Conservation (phyloP, 1,139 yeast genomes). For the Candida glucosophila region DNA sequence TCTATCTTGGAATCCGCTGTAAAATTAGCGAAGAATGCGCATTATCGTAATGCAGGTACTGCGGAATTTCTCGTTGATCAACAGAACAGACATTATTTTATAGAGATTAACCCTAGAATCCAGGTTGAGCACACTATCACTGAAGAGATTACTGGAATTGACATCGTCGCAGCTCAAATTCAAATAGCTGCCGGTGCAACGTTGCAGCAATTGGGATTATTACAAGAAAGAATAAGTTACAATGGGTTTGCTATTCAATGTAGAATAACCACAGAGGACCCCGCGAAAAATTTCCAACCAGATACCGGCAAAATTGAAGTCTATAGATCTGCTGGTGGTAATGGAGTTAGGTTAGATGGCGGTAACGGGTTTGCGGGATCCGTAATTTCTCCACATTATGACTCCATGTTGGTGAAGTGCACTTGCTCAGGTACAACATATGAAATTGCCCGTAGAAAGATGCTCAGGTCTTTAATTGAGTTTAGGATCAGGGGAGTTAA, state of each 20-base stretch:
- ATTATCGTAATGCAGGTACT: slow-evolving; percentile 96
- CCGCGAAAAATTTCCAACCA: slow-evolving; percentile 93
- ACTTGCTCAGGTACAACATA: slow-evolving; percentile 93
- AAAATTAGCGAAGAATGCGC: slow-evolving; percentile 76
- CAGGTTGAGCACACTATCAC: slow-evolving; percentile 99
- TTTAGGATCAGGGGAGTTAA: slow-evolving; percentile 98
- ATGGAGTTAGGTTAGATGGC: slow-evolving; percentile 97
- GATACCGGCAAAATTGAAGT: slow-evolving; percentile 98
- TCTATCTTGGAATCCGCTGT: slow-evolving; percentile 93
- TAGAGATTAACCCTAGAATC: slow-evolving; percentile 97
- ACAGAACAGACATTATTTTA: slow-evolving; percentile 93
- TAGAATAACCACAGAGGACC: slow-evolving; percentile 98
- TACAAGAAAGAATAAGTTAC: slow-evolving; percentile 90
- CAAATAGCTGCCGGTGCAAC: slow-evolving; percentile 99
- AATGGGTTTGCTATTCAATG: slow-evolving; percentile 99
- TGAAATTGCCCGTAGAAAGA: slow-evolving; percentile 94
- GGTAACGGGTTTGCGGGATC: slow-evolving; percentile 99
- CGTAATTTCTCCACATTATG: slow-evolving; percentile 93
- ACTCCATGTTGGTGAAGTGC: slow-evolving; percentile 97
- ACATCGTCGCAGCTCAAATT: slow-evolving; percentile 95
- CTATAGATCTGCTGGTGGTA: slow-evolving; percentile 98
- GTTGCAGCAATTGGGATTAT: slow-evolving; percentile 78
- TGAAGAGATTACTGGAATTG: slow-evolving; percentile 98
- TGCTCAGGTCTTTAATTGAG: slow-evolving; percentile 93
- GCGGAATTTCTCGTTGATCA: slow-evolving; percentile 94